Evolutionary conservation across 768 basidiomycete genomes (phyloP).

Genomic region (Xerocomus potaroensis): DNA sequence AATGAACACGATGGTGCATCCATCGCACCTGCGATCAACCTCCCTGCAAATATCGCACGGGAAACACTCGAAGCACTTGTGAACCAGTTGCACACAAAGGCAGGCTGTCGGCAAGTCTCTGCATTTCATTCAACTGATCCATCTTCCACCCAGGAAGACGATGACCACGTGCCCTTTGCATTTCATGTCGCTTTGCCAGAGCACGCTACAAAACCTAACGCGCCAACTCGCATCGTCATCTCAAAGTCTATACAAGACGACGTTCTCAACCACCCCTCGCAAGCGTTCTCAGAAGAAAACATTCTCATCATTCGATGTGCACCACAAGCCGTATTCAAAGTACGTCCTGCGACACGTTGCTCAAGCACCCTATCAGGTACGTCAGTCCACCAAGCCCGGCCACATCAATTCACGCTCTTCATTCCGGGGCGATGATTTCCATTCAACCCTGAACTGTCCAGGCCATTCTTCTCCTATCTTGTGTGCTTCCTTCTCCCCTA

Average conservation of each 20-base stretch:
- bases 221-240: conserved; percentile 77
- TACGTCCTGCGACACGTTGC: conserved; percentile 90
- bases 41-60: conserved; percentile 82
- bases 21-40: conserved; percentile 82
- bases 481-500: conserved; percentile 94
- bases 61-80: conserved; percentile 85
- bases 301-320: conserved; percentile 85
- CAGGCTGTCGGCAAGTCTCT: conserved; percentile 32
- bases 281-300: conserved; percentile 78
- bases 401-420: conserved; percentile 4
- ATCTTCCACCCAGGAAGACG: conserved; percentile 43
- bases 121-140: conserved; percentile 5
- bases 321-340: conserved; percentile 93
- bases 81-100: conserved; percentile 79
- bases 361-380: conserved; percentile 85
- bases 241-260: conserved; percentile 81
- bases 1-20: conserved; percentile 79
- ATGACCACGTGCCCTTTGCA: conserved; percentile 89
- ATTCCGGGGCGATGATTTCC: conserved; percentile 1
- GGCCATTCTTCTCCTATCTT: conserved; percentile 92
- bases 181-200: conserved; percentile 81
- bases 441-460: conserved; percentile 27
- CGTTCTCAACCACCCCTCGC: conserved; percentile 67
- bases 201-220: conserved; percentile 40
- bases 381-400: conserved; percentile 15